Conservation (phyloP, 1,139 yeast genomes). For the Protomyces lactucae-debilis region DNA sequence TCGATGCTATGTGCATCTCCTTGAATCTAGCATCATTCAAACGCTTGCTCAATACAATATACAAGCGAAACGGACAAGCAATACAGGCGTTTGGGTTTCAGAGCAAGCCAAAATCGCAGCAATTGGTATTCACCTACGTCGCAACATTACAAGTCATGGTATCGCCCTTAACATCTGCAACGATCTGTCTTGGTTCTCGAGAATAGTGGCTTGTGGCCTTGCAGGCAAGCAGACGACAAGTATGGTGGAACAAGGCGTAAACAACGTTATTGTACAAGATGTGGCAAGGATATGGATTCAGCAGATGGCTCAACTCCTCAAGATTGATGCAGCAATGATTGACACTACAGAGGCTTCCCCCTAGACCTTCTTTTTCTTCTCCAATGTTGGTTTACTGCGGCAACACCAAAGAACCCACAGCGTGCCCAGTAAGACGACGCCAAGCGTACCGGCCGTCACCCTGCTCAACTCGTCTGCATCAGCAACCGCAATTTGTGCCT, state of each 20-base stretch:
- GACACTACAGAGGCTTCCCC: not conserved
- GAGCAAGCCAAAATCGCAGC: constrained; percentile 66
- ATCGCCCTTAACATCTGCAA: constrained; percentile 74
- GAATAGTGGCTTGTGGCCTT: constrained; percentile 80
- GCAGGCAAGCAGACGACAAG: constrained; percentile 57
- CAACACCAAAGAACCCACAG: not conserved
- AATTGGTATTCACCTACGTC: constrained; percentile 78
- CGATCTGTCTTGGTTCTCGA: constrained; percentile 64
- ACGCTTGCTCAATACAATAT: constrained; percentile 48
- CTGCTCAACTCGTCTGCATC: not conserved
- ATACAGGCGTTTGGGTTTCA: constrained; percentile 57
- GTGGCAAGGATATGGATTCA: not conserved
- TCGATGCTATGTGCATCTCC: constrained; percentile 66
- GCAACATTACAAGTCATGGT: constrained; percentile 87
- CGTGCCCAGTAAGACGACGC: constrained; percentile 1
- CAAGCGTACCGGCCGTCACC: not conserved
- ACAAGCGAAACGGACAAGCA: constrained; percentile 52
- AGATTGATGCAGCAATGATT: not conserved
- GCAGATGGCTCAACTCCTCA: not conserved
- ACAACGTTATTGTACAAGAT: not conserved
- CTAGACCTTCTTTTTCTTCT: not conserved
- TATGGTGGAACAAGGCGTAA: constrained; percentile 35
- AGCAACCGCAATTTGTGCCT: not conserved
- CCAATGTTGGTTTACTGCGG: not conserved
- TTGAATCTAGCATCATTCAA: constrained; percentile 60